Conservation (phyloP, 2,329 filamentous ascomycete genomes). For the Aspergillus brasiliensis region DNA sequence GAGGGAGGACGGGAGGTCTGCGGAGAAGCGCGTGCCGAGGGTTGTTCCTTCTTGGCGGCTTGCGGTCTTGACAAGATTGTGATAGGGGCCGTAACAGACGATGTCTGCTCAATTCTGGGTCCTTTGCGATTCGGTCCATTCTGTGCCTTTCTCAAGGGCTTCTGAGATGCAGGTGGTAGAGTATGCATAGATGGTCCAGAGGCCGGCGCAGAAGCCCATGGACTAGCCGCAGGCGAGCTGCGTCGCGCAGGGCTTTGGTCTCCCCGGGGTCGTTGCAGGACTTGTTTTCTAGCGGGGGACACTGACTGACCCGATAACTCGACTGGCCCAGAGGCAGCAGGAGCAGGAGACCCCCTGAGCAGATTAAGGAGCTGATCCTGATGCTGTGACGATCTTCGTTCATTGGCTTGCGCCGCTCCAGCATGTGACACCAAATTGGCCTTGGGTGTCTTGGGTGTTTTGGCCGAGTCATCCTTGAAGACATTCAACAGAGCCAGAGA, state of each 20-base stretch:
- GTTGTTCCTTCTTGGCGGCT: slow-evolving; percentile 31
- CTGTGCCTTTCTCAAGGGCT: slow-evolving; percentile 27
- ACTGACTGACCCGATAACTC: slow-evolving; percentile 51
- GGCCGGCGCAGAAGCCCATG: slow-evolving; percentile 41
- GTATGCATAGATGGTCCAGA: slow-evolving; percentile 42
- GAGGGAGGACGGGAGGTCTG: slow-evolving; percentile 16
- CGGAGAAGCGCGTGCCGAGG: slow-evolving; percentile 7
- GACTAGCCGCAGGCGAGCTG: slow-evolving; percentile 12
- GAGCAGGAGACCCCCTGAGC: slow-evolving; percentile 29
- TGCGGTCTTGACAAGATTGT: slow-evolving; percentile 42
- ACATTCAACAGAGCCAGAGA: slow-evolving; percentile 59
- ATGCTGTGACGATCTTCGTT: slow-evolving; percentile 36
- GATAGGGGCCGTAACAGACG: slow-evolving; percentile 35
- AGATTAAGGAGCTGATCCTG: slow-evolving; percentile 41
- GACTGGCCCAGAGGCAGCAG: slow-evolving; percentile 38
- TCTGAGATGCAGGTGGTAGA: slow-evolving; percentile 38
- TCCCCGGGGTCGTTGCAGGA: slow-evolving; percentile 33
- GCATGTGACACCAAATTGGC: slow-evolving; percentile 22
- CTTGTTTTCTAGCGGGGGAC: slow-evolving; percentile 36
- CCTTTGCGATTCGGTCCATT: slow-evolving; percentile 27
- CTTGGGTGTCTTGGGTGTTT: slow-evolving; percentile 27
- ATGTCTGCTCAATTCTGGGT: slow-evolving; percentile 24
- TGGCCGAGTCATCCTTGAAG: slow-evolving; percentile 51
- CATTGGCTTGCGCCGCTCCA: slow-evolving; percentile 12
- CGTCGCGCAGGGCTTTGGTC: slow-evolving; percentile 19